Evolutionary conservation across 2,329 filamentous ascomycete species (phyloP), one percentile per base, ranked within the genome.

Genomic region (Tolypocladium tropicale): DNA sequence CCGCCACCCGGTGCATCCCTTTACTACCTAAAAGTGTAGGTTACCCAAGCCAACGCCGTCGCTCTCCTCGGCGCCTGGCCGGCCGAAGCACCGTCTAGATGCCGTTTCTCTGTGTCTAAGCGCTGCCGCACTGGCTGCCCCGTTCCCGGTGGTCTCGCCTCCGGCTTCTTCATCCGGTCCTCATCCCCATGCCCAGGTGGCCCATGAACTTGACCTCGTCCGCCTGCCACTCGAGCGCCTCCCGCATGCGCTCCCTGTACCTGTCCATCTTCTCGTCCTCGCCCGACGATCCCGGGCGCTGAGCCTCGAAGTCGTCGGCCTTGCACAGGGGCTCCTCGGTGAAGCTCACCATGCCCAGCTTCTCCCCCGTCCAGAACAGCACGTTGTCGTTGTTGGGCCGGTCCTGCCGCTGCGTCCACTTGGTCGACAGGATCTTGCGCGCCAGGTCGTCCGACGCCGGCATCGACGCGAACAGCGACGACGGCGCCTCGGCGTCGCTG

Each of bases 321-420:
- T 66, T 69, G 60, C 79, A 82, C 1, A 77, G 74, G 5, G 78
- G 70, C 64, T 70, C 66, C 41, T 75, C 72, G 1, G 83, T 82
- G 65, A 89, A 89, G 55, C 74, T 78, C 23, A 95, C 70, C 57
- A 94, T 76, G 0, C 90, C 92, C 51, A 96, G 74, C 60, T 85
- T 85, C 57, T 95, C 90, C 21, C 90, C 92, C 0, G 91, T 96
- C 91, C 91, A 96, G 51, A 96, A 77, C 4, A 95, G 70, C 14
- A 96, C 71, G 63, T 93, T 86, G 64, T 90, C 84, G 53, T 81
- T 68, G 61, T 81, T 83, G 12, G 67, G 63, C 36, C 65, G 58
- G 37, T 64, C 60, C n/a, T 64, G 59, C 48, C 58, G 71, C 30
- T 57, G 56, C 60, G 66, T 52, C 4, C 76, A 74, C 53, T 72